A percentile compares a stretch with the other conserved stretches of the same genome.
These are phyloP conservation scores for Colletotrichum tropicale DNA, from an alignment of 2,329 filamentous ascomycete genomes.

Conservation along the genomic window DNA sequence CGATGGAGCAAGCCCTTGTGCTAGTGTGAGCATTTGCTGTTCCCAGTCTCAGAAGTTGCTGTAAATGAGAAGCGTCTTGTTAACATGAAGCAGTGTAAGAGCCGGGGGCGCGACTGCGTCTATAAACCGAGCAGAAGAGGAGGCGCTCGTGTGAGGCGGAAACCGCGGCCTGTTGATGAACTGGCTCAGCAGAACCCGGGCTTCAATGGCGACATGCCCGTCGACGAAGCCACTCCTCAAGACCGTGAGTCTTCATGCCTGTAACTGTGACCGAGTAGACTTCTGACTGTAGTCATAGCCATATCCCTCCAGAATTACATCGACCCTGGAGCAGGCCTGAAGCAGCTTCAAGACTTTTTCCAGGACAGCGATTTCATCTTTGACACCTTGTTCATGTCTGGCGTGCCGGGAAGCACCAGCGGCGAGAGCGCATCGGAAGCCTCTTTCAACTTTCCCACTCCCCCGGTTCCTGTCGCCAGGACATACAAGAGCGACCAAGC, in stretches of 20 bases:
- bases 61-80: not conserved
- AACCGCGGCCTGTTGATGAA: slow-evolving; percentile 23
- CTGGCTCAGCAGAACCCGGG: slow-evolving; percentile 26
- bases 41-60: not conserved
- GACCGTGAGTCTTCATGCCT: slow-evolving; percentile 28
- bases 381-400: slow-evolving; percentile 42
- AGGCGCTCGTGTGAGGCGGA: slow-evolving; percentile 47
- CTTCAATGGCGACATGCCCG: slow-evolving; percentile 28
- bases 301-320: slow-evolving; percentile 44
- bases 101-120: slow-evolving; percentile 43
- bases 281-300: slow-evolving; percentile 25
- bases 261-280: not conserved
- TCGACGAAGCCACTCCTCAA: slow-evolving; percentile 29
- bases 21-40: slow-evolving; percentile 38
- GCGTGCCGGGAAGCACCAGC: slow-evolving; percentile 17
- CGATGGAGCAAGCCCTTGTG: slow-evolving; percentile 48
- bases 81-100: slow-evolving; percentile 37
- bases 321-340: slow-evolving; percentile 52
- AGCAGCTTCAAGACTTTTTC: slow-evolving; percentile 47
- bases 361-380: slow-evolving; percentile 54
- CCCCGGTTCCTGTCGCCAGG: slow-evolving; percentile 38
- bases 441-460: slow-evolving; percentile 10
- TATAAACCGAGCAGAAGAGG: slow-evolving; percentile 49
- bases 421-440: slow-evolving; percentile 21
- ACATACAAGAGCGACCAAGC: slow-evolving; percentile 44